Percentiles rank a stretch among this genome's conserved stretches.
phyloP scores from a whole-genome alignment of 2,329 filamentous ascomycete genomes.

The Microsporum canis region DNA sequence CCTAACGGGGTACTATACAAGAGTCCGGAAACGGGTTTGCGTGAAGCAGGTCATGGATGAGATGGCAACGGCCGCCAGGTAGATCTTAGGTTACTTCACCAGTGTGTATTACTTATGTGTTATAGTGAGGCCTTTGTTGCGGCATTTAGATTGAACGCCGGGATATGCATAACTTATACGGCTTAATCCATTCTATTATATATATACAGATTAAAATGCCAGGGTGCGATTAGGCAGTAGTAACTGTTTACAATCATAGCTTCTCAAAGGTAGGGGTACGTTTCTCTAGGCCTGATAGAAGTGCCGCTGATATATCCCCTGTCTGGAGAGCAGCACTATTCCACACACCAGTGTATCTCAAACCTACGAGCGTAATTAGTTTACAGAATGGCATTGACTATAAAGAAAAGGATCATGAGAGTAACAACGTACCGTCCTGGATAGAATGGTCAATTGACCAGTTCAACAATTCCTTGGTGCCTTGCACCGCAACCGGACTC shows the following conservation, averaged over 20 bases:
- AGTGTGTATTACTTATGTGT: background rate
- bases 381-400: background rate
- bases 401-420: background rate
- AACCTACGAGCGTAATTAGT: slow-evolving; percentile 34
- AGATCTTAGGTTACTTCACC: background rate
- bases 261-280: slow-evolving; percentile 75
- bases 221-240: background rate
- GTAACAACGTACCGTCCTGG: slow-evolving; percentile 52
- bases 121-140: background rate
- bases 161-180: background rate
- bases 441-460: slow-evolving; percentile 68
- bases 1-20: slow-evolving; percentile 28
- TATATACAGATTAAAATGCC: background rate
- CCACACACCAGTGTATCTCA: slow-evolving; percentile 80
- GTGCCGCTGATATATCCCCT: slow-evolving; percentile 59
- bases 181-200: background rate
- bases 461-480: slow-evolving; percentile 78
- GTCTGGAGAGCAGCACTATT: slow-evolving; percentile 76
- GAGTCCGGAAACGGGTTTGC: slow-evolving; percentile 29
- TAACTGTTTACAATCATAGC: slow-evolving; percentile 39
- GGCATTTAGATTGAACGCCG: background rate
- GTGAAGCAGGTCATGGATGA: slow-evolving; percentile 26
- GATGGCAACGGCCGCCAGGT: background rate
- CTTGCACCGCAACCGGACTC: slow-evolving; percentile 77
- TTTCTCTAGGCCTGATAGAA: slow-evolving; percentile 67